These are phyloP conservation scores for Epichloe hybrida DNA, from an alignment of 2,329 filamentous ascomycete species.

Conservation along the genomic window DNA sequence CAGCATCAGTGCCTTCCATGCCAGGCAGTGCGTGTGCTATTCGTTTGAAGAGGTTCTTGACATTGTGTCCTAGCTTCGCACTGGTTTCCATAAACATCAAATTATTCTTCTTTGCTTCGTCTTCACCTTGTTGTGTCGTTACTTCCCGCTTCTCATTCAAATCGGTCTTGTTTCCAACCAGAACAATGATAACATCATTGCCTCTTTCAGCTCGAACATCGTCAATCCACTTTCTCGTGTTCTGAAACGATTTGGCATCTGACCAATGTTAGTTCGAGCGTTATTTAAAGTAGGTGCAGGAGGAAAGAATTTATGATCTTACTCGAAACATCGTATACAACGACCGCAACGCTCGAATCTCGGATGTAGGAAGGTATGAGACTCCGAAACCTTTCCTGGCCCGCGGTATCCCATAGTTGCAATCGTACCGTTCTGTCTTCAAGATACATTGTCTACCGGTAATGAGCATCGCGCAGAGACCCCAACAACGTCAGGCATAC, in stretches of 20 bases:
- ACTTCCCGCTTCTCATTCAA: constrained; percentile 97
- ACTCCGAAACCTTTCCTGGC: constrained; percentile 93
- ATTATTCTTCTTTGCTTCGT: constrained; percentile 95
- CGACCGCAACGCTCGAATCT: constrained; percentile 93
- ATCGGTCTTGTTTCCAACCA: constrained; percentile 99
- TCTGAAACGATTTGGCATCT: constrained; percentile 94
- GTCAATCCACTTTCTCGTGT: constrained; percentile 98
- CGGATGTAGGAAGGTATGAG: constrained; percentile 97
- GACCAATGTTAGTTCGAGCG: constrained; percentile 1
- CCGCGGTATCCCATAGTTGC: constrained; percentile 96
- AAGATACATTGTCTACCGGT: constrained; percentile 78
- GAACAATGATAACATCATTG: constrained; percentile 96
- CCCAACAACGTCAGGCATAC: neutral
- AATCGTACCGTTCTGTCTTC: constrained; percentile 95
- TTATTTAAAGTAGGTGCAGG: constrained; percentile 2
- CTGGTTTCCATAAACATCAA: constrained; percentile 99
- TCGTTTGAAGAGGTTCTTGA: constrained; percentile 92
- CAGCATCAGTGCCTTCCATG: constrained; percentile 84
- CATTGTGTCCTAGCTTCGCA: constrained; percentile 94
- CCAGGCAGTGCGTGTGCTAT: constrained; percentile 96
- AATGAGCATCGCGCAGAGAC: constrained; percentile 1
- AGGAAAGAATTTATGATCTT: constrained; percentile 10
- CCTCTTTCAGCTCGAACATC: constrained; percentile 93
- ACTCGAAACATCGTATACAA: constrained; percentile 97
- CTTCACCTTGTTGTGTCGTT: constrained; percentile 89